A percentile compares a stretch with the other conserved stretches of the same genome.
phyloP scores from a whole-genome alignment of 2,329 filamentous ascomycete genomes.

The Arthroderma sp. region DNA sequence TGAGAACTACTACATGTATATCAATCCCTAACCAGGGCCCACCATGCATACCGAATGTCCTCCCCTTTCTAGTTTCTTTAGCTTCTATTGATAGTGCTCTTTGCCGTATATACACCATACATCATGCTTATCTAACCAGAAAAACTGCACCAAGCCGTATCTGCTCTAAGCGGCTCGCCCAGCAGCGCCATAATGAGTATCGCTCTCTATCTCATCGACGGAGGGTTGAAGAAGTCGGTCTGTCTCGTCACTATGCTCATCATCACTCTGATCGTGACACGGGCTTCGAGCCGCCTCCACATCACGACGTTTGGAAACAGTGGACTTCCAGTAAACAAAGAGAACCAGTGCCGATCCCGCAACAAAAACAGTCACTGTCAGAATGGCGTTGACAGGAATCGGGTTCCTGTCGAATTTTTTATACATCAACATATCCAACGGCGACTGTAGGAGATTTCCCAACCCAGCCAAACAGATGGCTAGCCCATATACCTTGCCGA shows the following conservation, averaged over 20 bases:
- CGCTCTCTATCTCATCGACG: not conserved
- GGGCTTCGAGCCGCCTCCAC: constrained; percentile 2
- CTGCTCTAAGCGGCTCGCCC: not conserved
- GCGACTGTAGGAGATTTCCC: constrained; percentile 70
- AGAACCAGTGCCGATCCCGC: constrained; percentile 53
- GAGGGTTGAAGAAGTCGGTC: constrained; percentile 1
- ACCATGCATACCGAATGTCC: no score
- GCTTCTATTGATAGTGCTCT: no score
- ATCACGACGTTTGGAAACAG: constrained; percentile 12
- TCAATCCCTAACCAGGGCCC: no score
- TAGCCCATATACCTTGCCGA: constrained; percentile 80
- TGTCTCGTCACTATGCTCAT: not conserved
- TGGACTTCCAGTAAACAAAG: constrained; percentile 43
- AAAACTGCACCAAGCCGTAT: no score
- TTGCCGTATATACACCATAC: no score
- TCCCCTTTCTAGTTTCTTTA: no score
- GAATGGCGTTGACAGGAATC: constrained; percentile 58
- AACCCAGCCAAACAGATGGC: constrained; percentile 78
- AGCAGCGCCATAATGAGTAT: not conserved
- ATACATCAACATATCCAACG: constrained; percentile 65
- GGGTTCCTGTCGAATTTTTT: constrained; percentile 58
- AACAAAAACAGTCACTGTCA: constrained; percentile 49
- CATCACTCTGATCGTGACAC: not conserved
- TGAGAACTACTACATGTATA: no score
- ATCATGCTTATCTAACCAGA: no score